These are phyloP conservation scores for Sugiyamaella castrensis DNA, from an alignment of 1,139 yeast species.

Conservation along the genomic window DNA sequence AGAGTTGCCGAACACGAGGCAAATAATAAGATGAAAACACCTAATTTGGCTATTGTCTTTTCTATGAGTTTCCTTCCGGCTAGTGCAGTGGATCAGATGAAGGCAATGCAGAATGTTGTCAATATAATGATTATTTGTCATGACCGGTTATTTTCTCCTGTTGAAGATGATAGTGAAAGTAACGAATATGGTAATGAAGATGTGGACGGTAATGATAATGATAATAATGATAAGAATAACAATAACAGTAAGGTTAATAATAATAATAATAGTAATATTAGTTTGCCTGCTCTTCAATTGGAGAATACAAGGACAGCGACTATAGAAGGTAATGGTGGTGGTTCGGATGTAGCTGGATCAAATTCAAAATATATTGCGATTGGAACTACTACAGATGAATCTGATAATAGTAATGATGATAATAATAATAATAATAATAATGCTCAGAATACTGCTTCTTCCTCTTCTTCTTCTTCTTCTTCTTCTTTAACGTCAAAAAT, in stretches of 20 bases:
- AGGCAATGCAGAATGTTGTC: constrained; percentile 41
- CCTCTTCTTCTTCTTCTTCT: not conserved
- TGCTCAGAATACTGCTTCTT: not conserved
- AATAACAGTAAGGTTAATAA: not conserved
- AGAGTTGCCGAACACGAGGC: constrained; percentile 55
- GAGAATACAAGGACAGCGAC: not conserved
- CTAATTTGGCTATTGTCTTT: constrained; percentile 75
- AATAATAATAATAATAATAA: not conserved
- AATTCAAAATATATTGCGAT: not conserved
- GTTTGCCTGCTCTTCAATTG: not conserved
- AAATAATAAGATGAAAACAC: constrained; percentile 73
- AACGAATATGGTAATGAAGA: not conserved
- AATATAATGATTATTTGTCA: constrained; percentile 36
- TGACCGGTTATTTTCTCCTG: constrained; percentile 30
- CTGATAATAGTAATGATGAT: not conserved
- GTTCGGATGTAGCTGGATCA: too few species aligned
- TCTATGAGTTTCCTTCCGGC: constrained; percentile 55
- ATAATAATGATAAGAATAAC: not conserved
- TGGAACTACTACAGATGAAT: not conserved
- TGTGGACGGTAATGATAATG: constrained; percentile 1
- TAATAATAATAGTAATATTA: too few species aligned
- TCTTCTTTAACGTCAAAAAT: not conserved
- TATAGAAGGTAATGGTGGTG: too few species aligned
- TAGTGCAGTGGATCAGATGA: constrained; percentile 32
- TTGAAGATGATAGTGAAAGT: not conserved